phyloP scores from a whole-genome alignment of 306 rosid species.

The Dryas octopetala region DNA sequence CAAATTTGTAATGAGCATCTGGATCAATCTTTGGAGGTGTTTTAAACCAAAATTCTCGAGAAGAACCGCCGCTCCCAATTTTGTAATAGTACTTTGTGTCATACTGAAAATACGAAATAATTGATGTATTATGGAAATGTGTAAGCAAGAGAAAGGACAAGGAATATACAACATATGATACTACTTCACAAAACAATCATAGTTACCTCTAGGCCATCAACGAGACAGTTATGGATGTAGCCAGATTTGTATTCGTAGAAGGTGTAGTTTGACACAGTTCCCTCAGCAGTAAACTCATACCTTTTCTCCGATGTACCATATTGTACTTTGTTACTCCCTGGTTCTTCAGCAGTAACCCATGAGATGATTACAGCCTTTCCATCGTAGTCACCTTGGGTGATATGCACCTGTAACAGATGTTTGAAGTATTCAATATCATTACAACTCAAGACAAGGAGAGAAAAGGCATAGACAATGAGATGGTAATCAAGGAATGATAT shows the following conservation, averaged over 20 bases:
- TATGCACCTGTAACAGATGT: conserved; percentile 64
- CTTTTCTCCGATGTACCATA: conserved; percentile 54
- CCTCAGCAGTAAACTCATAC: conserved; percentile 51
- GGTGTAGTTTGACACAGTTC: conserved; percentile 61
- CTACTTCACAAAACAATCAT: background rate
- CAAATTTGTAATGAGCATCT: conserved; percentile 79
- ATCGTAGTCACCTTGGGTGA: conserved; percentile 96
- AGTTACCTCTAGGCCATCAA: conserved; percentile 75
- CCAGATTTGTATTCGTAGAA: conserved; percentile 83
- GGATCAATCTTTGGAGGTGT: conserved; percentile 76
- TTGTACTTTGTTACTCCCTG: conserved; percentile 59
- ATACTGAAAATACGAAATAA: conserved; percentile 48
- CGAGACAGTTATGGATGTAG: conserved; percentile 80
- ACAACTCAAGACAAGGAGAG: background rate
- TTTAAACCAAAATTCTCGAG: conserved; percentile 83
- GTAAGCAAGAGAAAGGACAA: background rate
- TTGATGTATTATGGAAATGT: background rate
- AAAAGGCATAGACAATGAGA: no score
- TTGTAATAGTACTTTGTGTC: conserved; percentile 80
- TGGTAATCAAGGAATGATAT: no score
- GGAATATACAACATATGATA: background rate
- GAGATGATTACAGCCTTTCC: conserved; percentile 88
- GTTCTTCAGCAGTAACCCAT: conserved; percentile 78
- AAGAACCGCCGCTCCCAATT: conserved; percentile 78
- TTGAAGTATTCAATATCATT: conserved; percentile 15